These are phyloP conservation scores for Globisporangium spinosum DNA, from an alignment of 352 stramenopile species.

Conservation along the genomic window DNA sequence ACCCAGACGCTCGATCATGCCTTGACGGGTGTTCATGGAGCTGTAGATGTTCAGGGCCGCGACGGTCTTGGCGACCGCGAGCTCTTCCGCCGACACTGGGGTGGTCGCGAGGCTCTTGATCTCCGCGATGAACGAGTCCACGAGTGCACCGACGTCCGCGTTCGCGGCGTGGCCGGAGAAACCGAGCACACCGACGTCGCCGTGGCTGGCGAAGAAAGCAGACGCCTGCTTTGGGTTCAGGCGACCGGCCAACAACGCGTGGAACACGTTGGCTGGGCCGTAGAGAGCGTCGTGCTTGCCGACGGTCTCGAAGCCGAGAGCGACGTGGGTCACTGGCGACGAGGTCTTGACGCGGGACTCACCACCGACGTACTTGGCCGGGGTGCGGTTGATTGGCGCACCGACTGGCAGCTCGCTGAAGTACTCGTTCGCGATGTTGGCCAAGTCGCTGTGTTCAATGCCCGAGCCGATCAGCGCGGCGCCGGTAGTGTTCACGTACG, in stretches of 20 bases:
- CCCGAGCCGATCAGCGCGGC: conserved; percentile 60
- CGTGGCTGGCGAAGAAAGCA: conserved; percentile 62
- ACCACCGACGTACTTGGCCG: conserved; percentile 71
- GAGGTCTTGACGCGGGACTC: conserved; percentile 72
- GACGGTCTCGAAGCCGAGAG: conserved; percentile 61
- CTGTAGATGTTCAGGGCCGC: conserved; percentile 44
- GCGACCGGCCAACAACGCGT: conserved; percentile 53
- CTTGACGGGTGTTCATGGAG: conserved; percentile 39
- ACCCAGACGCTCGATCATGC: conserved; percentile 39
- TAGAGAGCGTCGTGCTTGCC: conserved; percentile 41
- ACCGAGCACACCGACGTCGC: conserved; percentile 58
- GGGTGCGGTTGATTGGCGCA: conserved; percentile 19
- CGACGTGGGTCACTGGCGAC: conserved; percentile 60
- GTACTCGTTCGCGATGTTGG: conserved; percentile 58
- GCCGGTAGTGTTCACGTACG: conserved; percentile 65
- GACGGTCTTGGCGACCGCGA: conserved; percentile 68
- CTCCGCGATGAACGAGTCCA: conserved; percentile 65
- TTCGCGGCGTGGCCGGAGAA: conserved; percentile 49
- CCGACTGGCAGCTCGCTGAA: conserved; percentile 45
- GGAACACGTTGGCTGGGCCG: conserved; percentile 61
- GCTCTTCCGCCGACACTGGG: conserved; percentile 60
- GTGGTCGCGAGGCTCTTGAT: conserved; percentile 70
- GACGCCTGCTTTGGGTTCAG: conserved; percentile 61
- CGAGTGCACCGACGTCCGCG: conserved; percentile 55
- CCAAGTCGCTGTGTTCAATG: conserved; percentile 58